Evolutionary conservation across 2,329 filamentous ascomycete genomes (phyloP), one percentile per base, ranked within the genome.

Genomic region (Drechslerella coelobrocha): DNA sequence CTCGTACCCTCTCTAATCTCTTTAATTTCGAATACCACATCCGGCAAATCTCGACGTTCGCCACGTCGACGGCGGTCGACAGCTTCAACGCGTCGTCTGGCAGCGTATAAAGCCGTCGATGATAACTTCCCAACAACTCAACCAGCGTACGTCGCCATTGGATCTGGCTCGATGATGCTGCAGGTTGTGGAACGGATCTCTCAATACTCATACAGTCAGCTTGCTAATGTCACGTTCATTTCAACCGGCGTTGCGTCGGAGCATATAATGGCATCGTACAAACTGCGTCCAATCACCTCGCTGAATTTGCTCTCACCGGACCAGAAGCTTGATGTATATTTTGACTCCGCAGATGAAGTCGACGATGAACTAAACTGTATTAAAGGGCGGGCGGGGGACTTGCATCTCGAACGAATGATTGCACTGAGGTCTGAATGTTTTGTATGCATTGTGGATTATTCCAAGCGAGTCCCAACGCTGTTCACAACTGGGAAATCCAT

Each of bases 341-440:
- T 99, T 78, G 94, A 99, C 77, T 94, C 94, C 59, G 94, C 94
- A 2, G 94, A 99, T 78, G 94, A 99, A 82, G 92, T 99, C 29
- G 94, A 99, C 78, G 88, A 91, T 50, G 90, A 95, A 56, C 81
- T 99, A 69, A 99, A 97, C 80, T 91, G 93, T 78, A 97, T 99
- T 82, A 97, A 97, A 82, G 94, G 94, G 0, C 37, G 43, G 37
- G 60, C 52, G 6, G 47, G 53, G 5, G 63, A 60, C 37, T 9
- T 71, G 12, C 66, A 71, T 51, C 27, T 60, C 2, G 66, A 71
- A 17, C 21, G 66, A 17, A 53, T 71, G 59, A 48, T 63, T 10
- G 66, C 66, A 9, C 43, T 60, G 23, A 53, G 66, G 34, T 48
- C 53, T 2, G 53, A 60, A 6, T 50, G 29, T 45, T 71, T 63